phyloP scores from a whole-genome alignment of 768 basidiomycete species.

The Tricholoma bakamatsutake region DNA sequence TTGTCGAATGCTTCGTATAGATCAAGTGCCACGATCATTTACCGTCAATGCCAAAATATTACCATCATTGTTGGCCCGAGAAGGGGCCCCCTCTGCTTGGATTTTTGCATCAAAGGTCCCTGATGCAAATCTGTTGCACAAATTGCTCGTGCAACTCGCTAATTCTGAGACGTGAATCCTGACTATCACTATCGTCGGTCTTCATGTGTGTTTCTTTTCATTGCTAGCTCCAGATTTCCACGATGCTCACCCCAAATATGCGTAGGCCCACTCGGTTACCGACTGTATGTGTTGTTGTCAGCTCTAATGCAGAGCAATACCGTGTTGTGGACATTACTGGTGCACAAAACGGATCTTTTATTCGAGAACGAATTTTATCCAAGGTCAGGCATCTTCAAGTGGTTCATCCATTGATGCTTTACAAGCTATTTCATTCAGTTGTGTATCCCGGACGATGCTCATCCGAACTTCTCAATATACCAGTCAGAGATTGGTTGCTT shows the following conservation, averaged over 20 bases:
- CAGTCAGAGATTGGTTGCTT: slow-evolving; percentile 43
- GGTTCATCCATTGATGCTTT: not conserved
- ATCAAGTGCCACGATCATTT: slow-evolving; percentile 13
- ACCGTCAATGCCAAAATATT: slow-evolving; percentile 10
- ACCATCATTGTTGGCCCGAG: slow-evolving; percentile 19
- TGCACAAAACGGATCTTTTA: slow-evolving; percentile 36
- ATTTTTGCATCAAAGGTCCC: slow-evolving; percentile 15
- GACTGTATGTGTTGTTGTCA: slow-evolving; percentile 40
- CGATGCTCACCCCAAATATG: not conserved
- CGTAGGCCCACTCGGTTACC: slow-evolving; percentile 23
- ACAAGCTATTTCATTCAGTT: slow-evolving; percentile 23
- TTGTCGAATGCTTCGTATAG: slow-evolving; percentile 9
- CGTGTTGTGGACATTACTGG: slow-evolving; percentile 43
- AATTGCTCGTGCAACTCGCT: slow-evolving; percentile 7
- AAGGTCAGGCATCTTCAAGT: slow-evolving; percentile 26
- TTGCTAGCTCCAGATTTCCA: not conserved
- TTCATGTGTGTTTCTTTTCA: not conserved
- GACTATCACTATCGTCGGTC: slow-evolving; percentile 5
- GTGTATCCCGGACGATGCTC: slow-evolving; percentile 36
- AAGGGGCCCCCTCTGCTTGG: slow-evolving; percentile 7
- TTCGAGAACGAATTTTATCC: slow-evolving; percentile 39
- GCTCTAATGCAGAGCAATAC: slow-evolving; percentile 46
- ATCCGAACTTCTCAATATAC: slow-evolving; percentile 36
- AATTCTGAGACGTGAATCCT: slow-evolving; percentile 8
- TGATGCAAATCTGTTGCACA: slow-evolving; percentile 12